Evolutionary conservation across 805 yeast genomes (phyloP).

Genomic region (Wickerhamomyces canadensis): DNA sequence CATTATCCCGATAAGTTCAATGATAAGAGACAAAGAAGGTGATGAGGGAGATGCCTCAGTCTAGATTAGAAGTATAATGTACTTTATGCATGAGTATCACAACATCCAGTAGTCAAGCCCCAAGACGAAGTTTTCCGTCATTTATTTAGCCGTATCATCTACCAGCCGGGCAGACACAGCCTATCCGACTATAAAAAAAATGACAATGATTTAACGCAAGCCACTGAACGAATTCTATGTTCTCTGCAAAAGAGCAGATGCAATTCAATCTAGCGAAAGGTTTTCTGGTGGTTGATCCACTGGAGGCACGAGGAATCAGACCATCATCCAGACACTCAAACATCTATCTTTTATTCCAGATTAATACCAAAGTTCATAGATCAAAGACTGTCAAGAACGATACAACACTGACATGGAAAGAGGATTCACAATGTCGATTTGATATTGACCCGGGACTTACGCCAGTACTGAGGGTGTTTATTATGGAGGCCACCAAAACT

Average conservation of each 20-base stretch:
- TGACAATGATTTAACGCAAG: background rate
- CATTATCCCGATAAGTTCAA: background rate
- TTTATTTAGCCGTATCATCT: too few species aligned
- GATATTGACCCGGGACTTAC: slow-evolving; percentile 13
- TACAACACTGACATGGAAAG: slow-evolving; percentile 13
- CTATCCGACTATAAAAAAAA: background rate
- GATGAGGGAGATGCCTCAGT: too few species aligned
- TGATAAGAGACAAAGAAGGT: slow-evolving; percentile 4
- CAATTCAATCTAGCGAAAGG: slow-evolving; percentile 16
- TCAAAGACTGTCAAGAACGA: slow-evolving; percentile 4
- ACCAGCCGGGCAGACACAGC: too few species aligned
- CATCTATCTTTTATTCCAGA: slow-evolving; percentile 19
- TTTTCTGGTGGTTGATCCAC: slow-evolving; percentile 20
- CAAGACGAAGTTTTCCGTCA: too few species aligned
- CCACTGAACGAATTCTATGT: too few species aligned
- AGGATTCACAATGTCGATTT: slow-evolving; percentile 21
- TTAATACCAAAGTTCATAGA: slow-evolving; percentile 14
- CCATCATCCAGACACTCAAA: background rate
- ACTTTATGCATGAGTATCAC: too few species aligned
- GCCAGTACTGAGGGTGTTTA: slow-evolving; percentile 11
- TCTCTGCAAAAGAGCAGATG: too few species aligned
- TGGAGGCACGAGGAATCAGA: slow-evolving; percentile 15
- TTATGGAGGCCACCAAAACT: slow-evolving; percentile 13
- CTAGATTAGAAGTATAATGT: too few species aligned
- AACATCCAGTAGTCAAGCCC: too few species aligned